Percentiles rank a stretch among this genome's conserved stretches.
phyloP scores from a whole-genome alignment of 2,329 filamentous ascomycete genomes.

The Cercospora sp. region DNA sequence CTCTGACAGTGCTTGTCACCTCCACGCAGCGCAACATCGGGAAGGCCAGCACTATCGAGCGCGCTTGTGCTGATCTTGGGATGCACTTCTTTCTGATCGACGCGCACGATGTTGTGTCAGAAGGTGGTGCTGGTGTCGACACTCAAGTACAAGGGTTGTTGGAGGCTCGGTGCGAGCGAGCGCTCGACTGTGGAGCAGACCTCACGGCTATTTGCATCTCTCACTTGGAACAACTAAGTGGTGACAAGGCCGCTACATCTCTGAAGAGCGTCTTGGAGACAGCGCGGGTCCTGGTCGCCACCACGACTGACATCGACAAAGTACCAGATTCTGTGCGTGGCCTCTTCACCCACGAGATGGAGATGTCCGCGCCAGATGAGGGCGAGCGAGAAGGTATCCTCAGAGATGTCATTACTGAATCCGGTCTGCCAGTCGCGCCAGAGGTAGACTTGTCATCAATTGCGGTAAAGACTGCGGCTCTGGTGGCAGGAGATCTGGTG shows the following conservation, averaged over 20 bases:
- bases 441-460: conserved; percentile 82
- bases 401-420: conserved; percentile 72
- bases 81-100: conserved; percentile 87
- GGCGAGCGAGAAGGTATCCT: conserved; percentile 87
- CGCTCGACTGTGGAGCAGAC: conserved; percentile 81
- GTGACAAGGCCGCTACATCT: conserved; percentile 83
- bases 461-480: conserved; percentile 89
- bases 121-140: conserved; percentile 82
- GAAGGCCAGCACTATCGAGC: conserved; percentile 75
- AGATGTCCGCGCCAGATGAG: conserved; percentile 91
- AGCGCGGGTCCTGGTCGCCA: conserved; percentile 82
- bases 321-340: conserved; percentile 86
- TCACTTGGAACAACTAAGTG: conserved; percentile 87
- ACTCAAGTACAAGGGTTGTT: conserved; percentile 92
- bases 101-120: conserved; percentile 90
- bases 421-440: conserved; percentile 73
- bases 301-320: conserved; percentile 93
- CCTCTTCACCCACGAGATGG: conserved; percentile 91
- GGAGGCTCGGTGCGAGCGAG: conserved; percentile 82
- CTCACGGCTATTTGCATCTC: conserved; percentile 82
- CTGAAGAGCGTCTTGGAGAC: conserved; percentile 81
- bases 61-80: conserved; percentile 83
- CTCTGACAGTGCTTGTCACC: conserved; percentile 81
- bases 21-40: conserved; percentile 94
- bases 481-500: conserved; percentile 87